phyloP scores from a whole-genome alignment of 306 rosid genomes.

The Acacia acuminata region DNA sequence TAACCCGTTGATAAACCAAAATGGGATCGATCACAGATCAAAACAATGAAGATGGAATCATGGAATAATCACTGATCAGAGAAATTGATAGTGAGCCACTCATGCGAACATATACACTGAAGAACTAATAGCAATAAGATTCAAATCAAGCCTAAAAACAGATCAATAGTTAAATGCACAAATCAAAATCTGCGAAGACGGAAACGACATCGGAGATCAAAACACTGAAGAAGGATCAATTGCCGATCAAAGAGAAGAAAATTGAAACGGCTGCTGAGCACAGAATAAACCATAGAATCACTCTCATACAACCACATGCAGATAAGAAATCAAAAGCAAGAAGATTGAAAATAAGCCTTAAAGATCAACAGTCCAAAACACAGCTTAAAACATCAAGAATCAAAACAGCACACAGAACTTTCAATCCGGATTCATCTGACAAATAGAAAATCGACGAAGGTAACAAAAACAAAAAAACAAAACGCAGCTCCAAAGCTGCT shows the following conservation, averaged over 20 bases:
- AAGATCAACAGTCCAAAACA: slow-evolving; percentile 17
- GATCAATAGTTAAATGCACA: background rate
- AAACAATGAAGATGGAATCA: background rate
- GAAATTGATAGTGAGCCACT: background rate
- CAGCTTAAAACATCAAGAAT: background rate
- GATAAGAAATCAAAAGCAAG: background rate
- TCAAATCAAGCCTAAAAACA: background rate
- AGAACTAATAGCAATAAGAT: background rate
- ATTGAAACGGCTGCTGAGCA: background rate
- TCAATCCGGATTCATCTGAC: slow-evolving; percentile 1
- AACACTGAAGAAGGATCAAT: background rate
- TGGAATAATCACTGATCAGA: slow-evolving; percentile 11
- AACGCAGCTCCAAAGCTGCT: background rate
- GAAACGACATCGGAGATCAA: slow-evolving; percentile 3
- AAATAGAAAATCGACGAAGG: background rate
- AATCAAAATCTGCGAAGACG: background rate
- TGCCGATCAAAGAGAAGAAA: slow-evolving; percentile 9
- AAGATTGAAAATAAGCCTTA: background rate
- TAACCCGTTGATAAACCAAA: slow-evolving; percentile 7
- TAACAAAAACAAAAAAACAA: background rate
- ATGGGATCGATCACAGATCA: background rate
- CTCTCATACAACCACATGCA: background rate
- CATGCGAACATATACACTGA: background rate
- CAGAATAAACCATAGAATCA: background rate
- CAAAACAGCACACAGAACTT: slow-evolving; percentile 12